Conservation (phyloP, 441 rosid species). For the Pelargonium fulgidum region DNA sequence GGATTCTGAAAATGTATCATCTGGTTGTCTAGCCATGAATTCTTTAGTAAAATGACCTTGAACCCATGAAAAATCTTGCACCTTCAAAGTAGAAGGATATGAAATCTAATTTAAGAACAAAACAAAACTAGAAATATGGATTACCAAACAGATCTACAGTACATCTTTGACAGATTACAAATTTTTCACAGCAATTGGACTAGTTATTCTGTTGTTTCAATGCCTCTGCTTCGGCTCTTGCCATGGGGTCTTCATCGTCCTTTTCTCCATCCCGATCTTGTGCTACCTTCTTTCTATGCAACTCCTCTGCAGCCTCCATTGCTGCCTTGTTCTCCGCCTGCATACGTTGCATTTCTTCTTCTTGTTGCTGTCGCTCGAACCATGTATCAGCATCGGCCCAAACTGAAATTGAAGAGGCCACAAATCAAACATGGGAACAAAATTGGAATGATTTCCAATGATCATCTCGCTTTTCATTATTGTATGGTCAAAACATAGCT, state of each 20-base stretch:
- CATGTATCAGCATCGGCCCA: conserved; percentile 98
- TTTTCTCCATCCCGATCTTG: conserved; percentile 79
- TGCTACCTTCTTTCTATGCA: conserved; percentile 80
- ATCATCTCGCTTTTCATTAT: too few species aligned
- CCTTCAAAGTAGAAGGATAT: too few species aligned
- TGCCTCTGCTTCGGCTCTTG: conserved; percentile 59
- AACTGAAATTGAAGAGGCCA: conserved; percentile 37
- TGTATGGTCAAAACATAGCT: too few species aligned
- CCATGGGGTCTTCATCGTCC: conserved; percentile 86
- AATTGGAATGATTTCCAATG: too few species aligned
- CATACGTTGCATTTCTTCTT: conserved; percentile 67
- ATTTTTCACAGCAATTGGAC: not conserved
- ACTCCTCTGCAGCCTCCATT: conserved; percentile 82
- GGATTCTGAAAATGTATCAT: too few species aligned
- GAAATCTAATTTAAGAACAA: too few species aligned
- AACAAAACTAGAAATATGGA: not conserved
- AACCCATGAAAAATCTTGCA: too few species aligned
- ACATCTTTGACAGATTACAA: not conserved
- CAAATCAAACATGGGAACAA: too few species aligned
- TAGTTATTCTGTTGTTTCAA: conserved; percentile 27
- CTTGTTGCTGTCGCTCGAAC: conserved; percentile 88
- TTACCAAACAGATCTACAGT: not conserved
- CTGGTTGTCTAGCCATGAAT: too few species aligned
- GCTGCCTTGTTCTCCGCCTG: conserved; percentile 82
- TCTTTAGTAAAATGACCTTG: too few species aligned